A percentile compares a stretch with the other conserved stretches of the same genome.
Conservation (phyloP, 1,284 basidiomycete species). For the Inonotus hispidus region DNA sequence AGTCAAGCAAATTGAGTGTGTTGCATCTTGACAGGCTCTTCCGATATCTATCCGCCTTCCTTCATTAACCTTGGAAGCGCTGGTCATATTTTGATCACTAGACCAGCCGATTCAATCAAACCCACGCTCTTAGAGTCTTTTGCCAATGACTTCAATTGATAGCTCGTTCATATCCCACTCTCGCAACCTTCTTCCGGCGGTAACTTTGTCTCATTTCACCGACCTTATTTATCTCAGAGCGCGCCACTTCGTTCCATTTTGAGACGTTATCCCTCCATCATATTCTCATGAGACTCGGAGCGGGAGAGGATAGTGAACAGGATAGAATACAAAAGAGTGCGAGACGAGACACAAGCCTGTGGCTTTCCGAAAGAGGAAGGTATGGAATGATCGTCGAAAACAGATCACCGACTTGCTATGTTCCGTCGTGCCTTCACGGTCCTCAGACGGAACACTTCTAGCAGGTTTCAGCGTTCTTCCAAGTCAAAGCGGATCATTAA, state of each 20-base stretch:
- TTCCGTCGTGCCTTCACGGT: background rate
- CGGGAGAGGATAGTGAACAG: too few relatives aligned
- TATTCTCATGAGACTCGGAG: too few relatives aligned
- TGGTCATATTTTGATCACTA: too few relatives aligned
- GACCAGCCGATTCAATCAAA: background rate
- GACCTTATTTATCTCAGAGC: too few relatives aligned
- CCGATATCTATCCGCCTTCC: slow-evolving; percentile 3
- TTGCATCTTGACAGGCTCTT: background rate
- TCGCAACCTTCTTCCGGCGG: background rate
- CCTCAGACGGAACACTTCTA: background rate
- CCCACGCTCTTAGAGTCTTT: background rate
- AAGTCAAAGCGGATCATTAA: background rate
- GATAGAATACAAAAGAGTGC: too few relatives aligned
- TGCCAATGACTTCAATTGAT: background rate
- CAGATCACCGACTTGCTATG: background rate
- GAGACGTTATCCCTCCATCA: too few relatives aligned
- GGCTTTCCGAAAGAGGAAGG: background rate
- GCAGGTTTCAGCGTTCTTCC: background rate
- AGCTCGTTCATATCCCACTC: background rate
- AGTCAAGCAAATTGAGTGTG: background rate
- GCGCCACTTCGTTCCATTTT: too few relatives aligned
- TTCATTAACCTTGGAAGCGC: too few relatives aligned
- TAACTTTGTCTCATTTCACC: too few relatives aligned
- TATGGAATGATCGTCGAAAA: background rate
- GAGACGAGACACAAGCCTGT: too few relatives aligned